phyloP scores from a whole-genome alignment of 768 basidiomycete species.

The Mycena filopes region DNA sequence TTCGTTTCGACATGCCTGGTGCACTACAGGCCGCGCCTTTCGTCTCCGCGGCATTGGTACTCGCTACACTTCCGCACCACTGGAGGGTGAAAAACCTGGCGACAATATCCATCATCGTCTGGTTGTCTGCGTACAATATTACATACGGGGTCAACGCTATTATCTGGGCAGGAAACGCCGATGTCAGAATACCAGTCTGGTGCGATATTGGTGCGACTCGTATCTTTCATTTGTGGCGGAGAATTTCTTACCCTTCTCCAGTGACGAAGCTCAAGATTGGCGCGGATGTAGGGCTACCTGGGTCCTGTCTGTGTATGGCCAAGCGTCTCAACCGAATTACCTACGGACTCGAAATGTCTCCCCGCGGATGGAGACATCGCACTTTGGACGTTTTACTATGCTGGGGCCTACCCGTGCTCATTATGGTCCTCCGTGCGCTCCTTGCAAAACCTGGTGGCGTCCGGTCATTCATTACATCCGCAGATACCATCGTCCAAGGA shows the following conservation, averaged over 20 bases:
- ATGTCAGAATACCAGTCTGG: conserved; percentile 44
- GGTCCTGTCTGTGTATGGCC: conserved; percentile 39
- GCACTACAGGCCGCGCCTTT: conserved; percentile 24
- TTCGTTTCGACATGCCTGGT: conserved; percentile 19
- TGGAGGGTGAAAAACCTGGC: conserved; percentile 42
- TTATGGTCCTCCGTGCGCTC: conserved; percentile 44
- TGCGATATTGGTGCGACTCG: conserved; percentile 53
- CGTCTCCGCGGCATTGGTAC: conserved; percentile 9
- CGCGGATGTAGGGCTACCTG: conserved; percentile 39
- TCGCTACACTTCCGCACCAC: conserved; percentile 39
- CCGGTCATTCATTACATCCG: not conserved
- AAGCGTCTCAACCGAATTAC: conserved; percentile 43
- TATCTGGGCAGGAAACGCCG: conserved; percentile 49
- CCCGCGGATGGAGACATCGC: conserved; percentile 29
- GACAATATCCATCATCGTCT: conserved; percentile 44
- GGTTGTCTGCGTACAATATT: conserved; percentile 45
- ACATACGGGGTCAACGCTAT: conserved; percentile 50
- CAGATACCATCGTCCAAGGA: conserved; percentile 42
- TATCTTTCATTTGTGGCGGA: not conserved
- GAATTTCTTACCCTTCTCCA: conserved; percentile 10
- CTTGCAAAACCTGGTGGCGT: not conserved
- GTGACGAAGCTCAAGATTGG: conserved; percentile 44
- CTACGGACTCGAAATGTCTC: conserved; percentile 31
- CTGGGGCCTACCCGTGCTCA: conserved; percentile 44
- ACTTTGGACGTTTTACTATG: conserved; percentile 34